Percentiles rank a stretch among this genome's conserved stretches.
These are phyloP conservation scores for Selaginella moellendorffii DNA, from an alignment of 75 land plant species.

Conservation along the genomic window DNA sequence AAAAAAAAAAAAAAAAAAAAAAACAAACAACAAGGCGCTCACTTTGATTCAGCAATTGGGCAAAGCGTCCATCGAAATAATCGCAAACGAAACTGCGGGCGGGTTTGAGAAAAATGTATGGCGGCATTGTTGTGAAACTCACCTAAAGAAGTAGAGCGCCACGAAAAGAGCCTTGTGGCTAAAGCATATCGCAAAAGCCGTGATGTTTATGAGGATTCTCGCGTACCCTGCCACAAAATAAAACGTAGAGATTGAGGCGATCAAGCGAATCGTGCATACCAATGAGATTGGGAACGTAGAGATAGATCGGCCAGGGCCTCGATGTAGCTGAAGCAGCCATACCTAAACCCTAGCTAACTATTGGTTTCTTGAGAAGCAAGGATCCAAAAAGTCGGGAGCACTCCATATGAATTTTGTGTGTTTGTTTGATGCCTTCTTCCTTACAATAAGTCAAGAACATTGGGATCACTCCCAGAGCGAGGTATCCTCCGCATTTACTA, in stretches of 20 bases:
- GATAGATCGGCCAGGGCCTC: slow-evolving; percentile 44
- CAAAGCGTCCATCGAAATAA: slow-evolving; percentile 93
- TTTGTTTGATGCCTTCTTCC: too few relatives aligned
- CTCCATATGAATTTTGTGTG: too few relatives aligned
- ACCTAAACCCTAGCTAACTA: not conserved
- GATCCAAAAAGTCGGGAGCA: too few relatives aligned
- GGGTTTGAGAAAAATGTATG: slow-evolving; percentile 10
- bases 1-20: not conserved
- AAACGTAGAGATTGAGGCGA: not conserved
- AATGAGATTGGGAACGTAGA: slow-evolving; percentile 77
- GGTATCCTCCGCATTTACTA: too few relatives aligned
- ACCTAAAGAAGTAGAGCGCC: slow-evolving; percentile 84
- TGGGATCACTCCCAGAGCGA: too few relatives aligned
- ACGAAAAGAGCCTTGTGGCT: slow-evolving; percentile 54
- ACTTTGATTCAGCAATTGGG: slow-evolving; percentile 95
- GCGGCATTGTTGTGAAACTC: not conserved
- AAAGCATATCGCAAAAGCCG: slow-evolving; percentile 67
- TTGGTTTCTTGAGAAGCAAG: too few relatives aligned
- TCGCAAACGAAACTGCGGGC: slow-evolving; percentile 74
- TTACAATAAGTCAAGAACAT: too few relatives aligned
- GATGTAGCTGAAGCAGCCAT: not conserved
- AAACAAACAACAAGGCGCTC: not conserved
- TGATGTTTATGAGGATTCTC: slow-evolving; percentile 56
- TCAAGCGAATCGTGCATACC: slow-evolving; percentile 28
- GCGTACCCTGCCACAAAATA: slow-evolving; percentile 56